Evolutionary conservation across 768 basidiomycete species (phyloP).

Genomic region (Rhodotorula toruloides): DNA sequence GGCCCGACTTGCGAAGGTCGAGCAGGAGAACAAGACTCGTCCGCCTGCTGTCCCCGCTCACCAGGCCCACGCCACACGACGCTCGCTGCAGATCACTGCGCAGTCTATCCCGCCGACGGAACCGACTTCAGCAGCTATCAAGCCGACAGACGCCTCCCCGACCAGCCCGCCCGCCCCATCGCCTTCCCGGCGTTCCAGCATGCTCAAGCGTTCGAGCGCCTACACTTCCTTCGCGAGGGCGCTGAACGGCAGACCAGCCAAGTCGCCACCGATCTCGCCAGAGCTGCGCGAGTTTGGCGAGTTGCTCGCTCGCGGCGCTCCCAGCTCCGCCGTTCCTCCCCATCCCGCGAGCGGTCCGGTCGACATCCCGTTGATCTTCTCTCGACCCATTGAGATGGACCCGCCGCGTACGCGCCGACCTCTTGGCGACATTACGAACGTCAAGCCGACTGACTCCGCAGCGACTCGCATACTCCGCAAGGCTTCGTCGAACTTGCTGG

Average conservation of each 20-base stretch:
- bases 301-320: conserved; percentile 2
- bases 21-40: not conserved
- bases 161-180: conserved; percentile 1
- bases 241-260: not conserved
- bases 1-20: conserved; percentile 1
- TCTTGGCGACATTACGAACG: no score
- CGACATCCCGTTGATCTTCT: no score
- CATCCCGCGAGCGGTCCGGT: not conserved
- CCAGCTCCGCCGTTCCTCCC: not conserved
- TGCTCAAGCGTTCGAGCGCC: conserved; percentile 20
- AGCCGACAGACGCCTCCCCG: not conserved
- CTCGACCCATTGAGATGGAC: no score
- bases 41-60: not conserved
- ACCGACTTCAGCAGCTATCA: not conserved
- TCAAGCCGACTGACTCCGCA: no score
- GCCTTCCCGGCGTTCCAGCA: not conserved
- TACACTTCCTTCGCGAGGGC: conserved; percentile 16
- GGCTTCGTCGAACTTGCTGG: no score
- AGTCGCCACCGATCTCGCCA: not conserved
- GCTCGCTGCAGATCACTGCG: not conserved
- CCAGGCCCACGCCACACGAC: not conserved
- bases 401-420: no score
- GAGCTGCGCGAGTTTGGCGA: conserved; percentile 11
- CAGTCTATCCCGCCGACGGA: not conserved
- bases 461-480: no score